Percentiles rank a stretch among this genome's conserved stretches.
Evolutionary conservation across 805 yeast species (phyloP).

Genomic region (Debaryomyces tyrocola): DNA sequence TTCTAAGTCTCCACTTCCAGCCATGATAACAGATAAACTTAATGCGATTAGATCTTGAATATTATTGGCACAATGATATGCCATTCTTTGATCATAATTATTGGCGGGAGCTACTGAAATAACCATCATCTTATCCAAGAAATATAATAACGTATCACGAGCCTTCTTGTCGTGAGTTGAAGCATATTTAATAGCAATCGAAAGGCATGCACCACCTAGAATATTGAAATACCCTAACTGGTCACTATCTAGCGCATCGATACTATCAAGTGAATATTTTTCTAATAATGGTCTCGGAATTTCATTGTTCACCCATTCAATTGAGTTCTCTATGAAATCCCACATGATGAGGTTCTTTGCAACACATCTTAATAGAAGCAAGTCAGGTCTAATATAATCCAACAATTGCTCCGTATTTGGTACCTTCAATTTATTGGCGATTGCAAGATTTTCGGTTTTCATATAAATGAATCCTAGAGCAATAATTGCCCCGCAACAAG

Average conservation of each 20-base stretch:
- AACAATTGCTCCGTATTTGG: conserved; percentile 61
- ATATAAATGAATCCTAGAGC: conserved; percentile 75
- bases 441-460: conserved; percentile 56
- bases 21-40: conserved; percentile 73
- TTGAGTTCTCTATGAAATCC: conserved; percentile 53
- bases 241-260: conserved; percentile 50
- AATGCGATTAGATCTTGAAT: conserved; percentile 61
- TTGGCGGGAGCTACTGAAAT: conserved; percentile 41
- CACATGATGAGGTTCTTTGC: conserved; percentile 70
- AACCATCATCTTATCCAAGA: conserved; percentile 51
- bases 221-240: conserved; percentile 62
- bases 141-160: conserved; percentile 53
- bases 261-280: conserved; percentile 23
- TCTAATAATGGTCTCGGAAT: conserved; percentile 49
- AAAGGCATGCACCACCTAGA: conserved; percentile 70
- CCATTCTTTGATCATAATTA: conserved; percentile 58
- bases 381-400: conserved; percentile 78
- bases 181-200: conserved; percentile 76
- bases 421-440: conserved; percentile 61
- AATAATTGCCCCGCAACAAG: conserved; percentile 71
- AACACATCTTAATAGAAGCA: conserved; percentile 63
- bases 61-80: conserved; percentile 52
- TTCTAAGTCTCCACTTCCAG: conserved; percentile 88
- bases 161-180: conserved; percentile 61
- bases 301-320: conserved; percentile 57